phyloP scores from a whole-genome alignment of 1,284 basidiomycete genomes.

The Ustilago esculenta region DNA sequence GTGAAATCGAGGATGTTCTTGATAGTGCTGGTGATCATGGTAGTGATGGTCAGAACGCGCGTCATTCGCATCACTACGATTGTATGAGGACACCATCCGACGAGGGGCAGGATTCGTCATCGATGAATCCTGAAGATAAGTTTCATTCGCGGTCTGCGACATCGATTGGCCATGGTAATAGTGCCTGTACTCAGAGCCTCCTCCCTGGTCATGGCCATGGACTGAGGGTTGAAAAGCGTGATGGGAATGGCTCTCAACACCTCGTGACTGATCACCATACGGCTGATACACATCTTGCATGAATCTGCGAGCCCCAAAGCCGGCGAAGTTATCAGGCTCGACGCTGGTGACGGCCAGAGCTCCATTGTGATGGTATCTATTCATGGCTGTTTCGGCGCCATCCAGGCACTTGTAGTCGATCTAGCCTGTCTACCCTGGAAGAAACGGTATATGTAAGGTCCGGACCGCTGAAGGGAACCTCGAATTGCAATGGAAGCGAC shows the following conservation, averaged over 20 bases:
- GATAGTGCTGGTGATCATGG: background rate
- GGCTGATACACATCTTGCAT: slow-evolving; percentile 38
- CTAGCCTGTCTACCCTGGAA: no score
- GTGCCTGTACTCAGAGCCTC: background rate
- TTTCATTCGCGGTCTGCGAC: background rate
- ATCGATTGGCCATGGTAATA: slow-evolving; percentile 1
- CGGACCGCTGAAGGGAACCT: no score
- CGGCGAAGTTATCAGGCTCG: slow-evolving; percentile 35
- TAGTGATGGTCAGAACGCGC: background rate
- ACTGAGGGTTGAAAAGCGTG: background rate
- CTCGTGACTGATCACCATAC: background rate
- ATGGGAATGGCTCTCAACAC: background rate
- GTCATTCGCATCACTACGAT: background rate
- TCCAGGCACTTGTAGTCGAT: background rate
- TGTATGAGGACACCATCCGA: background rate
- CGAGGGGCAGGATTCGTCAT: background rate
- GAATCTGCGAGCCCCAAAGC: slow-evolving; percentile 44
- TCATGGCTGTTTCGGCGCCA: background rate
- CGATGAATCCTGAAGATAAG: background rate
- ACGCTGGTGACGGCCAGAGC: slow-evolving; percentile 1
- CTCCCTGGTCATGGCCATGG: slow-evolving; percentile 4
- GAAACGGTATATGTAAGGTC: no score
- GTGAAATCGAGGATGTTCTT: background rate
- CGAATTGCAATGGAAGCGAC: no score
- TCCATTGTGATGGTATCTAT: slow-evolving; percentile 4